Conservation (phyloP, 2,329 filamentous ascomycete species). For the Thielaviopsis populi region DNA sequence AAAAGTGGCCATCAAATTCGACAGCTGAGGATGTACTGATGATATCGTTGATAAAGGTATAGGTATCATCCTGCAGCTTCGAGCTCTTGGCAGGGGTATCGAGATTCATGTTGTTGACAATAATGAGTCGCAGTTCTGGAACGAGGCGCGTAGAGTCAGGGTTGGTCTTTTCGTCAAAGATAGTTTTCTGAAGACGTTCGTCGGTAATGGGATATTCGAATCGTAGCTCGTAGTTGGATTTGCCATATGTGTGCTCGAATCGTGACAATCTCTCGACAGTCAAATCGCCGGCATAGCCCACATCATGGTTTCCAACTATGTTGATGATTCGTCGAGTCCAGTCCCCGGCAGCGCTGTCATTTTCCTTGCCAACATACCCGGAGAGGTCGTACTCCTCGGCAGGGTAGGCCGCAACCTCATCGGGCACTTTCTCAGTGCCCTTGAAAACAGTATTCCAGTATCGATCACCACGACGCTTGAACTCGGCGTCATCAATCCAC, state of each 20-base stretch:
- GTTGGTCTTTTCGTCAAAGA: constrained; percentile 30
- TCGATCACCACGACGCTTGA: constrained; percentile 52
- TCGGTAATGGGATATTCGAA: constrained; percentile 44
- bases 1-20: constrained; percentile 50
- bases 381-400: constrained; percentile 34
- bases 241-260: constrained; percentile 76
- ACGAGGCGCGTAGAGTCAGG: constrained; percentile 33
- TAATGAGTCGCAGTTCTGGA: constrained; percentile 65
- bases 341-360: constrained; percentile 21
- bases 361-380: constrained; percentile 31
- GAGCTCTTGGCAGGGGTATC: constrained; percentile 61
- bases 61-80: constrained; percentile 59
- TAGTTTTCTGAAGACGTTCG: constrained; percentile 27
- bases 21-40: constrained; percentile 49
- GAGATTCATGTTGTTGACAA: constrained; percentile 87
- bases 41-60: constrained; percentile 57
- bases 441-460: constrained; percentile 72
- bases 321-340: constrained; percentile 78
- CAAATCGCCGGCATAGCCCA: constrained; percentile 89
- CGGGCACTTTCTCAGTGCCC: constrained; percentile 48
- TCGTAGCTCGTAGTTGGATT: constrained; percentile 76
- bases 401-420: constrained; percentile 37
- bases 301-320: constrained; percentile 86
- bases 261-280: constrained; percentile 57
- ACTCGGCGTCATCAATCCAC: constrained; percentile 82